Conservation (phyloP, 2,329 filamentous ascomycete species). For the Ascochyta lentis region DNA sequence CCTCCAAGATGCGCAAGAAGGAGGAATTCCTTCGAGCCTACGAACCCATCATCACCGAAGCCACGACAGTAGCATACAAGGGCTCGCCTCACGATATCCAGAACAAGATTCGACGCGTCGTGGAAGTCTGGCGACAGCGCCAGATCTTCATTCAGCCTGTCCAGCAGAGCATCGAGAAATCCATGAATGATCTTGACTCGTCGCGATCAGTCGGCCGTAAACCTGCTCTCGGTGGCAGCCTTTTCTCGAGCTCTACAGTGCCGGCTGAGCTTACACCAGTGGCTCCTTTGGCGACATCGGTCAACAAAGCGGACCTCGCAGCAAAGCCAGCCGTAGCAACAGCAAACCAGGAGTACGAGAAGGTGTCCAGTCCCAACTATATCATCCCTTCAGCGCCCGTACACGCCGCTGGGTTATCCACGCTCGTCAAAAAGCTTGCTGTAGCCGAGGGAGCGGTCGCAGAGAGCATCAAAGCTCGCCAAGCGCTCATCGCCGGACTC, state of each 20-base stretch:
- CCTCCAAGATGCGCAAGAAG: conserved; percentile 90
- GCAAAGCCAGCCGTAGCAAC: conserved; percentile 71
- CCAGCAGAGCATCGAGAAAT: conserved; percentile 78
- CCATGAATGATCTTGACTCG: conserved; percentile 64
- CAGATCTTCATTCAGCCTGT: conserved; percentile 82
- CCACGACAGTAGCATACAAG: conserved; percentile 88
- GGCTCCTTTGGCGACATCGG: conserved; percentile 73
- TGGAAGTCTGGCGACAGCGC: conserved; percentile 93
- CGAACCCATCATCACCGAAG: conserved; percentile 88
- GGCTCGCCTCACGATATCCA: conserved; percentile 83
- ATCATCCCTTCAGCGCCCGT: conserved; percentile 82
- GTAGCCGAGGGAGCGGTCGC: conserved; percentile 88
- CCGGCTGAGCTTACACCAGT: conserved; percentile 80
- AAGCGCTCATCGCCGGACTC: conserved; percentile 76
- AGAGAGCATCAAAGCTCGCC: conserved; percentile 86
- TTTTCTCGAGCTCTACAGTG: conserved; percentile 69
- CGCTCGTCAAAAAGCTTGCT: conserved; percentile 86
- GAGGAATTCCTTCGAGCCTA: conserved; percentile 93
- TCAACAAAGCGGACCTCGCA: conserved; percentile 74
- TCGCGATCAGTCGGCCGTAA: conserved; percentile 63
- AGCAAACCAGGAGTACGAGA: conserved; percentile 83
- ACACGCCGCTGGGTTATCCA: conserved; percentile 86
- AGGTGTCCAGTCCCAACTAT: conserved; percentile 74
- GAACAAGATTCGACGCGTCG: conserved; percentile 82
- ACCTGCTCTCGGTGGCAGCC: conserved; percentile 68